A percentile compares a stretch with the other conserved stretches of the same genome.
These are phyloP conservation scores for Paramecium sexaurelia DNA, from an alignment of 73 alveolate genomes.

Conservation along the genomic window DNA sequence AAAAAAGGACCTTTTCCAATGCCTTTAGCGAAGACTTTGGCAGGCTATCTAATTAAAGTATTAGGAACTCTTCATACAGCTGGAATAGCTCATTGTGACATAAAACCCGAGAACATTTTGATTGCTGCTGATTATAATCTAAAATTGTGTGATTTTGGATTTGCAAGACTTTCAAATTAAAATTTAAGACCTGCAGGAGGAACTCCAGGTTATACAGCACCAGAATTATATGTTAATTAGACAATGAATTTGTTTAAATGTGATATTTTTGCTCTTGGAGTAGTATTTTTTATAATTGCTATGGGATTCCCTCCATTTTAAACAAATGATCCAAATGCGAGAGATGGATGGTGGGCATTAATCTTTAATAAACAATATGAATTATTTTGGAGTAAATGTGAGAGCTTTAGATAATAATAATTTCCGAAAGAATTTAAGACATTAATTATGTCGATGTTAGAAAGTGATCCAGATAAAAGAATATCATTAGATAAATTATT, in stretches of 20 bases:
- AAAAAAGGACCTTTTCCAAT: slow-evolving; percentile 1
- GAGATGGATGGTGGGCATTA: slow-evolving; percentile 29
- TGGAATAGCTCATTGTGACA: slow-evolving; percentile 35
- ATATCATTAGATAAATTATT: background rate
- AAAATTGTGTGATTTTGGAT: slow-evolving; percentile 44
- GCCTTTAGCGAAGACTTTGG: background rate
- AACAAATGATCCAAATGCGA: background rate
- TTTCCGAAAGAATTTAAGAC: background rate
- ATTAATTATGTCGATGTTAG: background rate
- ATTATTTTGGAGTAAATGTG: background rate
- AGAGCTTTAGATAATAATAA: background rate
- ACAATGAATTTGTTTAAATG: background rate
- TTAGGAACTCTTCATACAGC: background rate
- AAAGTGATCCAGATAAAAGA: background rate
- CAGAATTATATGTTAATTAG: background rate
- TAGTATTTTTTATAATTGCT: background rate
- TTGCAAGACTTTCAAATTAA: slow-evolving; percentile 7
- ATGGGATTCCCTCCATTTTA: slow-evolving; percentile 54
- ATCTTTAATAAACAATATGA: background rate
- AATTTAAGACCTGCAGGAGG: slow-evolving; percentile 30
- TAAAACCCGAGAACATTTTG: slow-evolving; percentile 40
- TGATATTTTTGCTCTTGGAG: slow-evolving; percentile 42
- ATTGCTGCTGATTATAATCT: background rate
- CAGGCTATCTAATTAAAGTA: background rate
- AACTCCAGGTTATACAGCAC: slow-evolving; percentile 40